Evolutionary conservation across 768 basidiomycete genomes (phyloP).

Genomic region (Pilatotrama ljubarskyi): DNA sequence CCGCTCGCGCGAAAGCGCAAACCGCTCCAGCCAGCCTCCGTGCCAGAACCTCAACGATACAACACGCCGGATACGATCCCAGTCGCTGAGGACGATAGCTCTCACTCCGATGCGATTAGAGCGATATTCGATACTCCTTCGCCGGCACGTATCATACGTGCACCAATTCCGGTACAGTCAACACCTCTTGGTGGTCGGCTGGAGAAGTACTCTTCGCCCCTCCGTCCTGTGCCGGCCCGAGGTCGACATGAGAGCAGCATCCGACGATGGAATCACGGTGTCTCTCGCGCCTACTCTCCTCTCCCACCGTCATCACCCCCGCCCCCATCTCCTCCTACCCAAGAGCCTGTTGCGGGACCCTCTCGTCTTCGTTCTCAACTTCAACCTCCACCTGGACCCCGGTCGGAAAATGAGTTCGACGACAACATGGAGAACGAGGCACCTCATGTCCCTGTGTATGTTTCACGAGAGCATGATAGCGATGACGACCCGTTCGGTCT

Average conservation of each 20-base stretch:
- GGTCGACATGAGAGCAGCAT: conserved; percentile 14
- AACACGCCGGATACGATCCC: conserved; percentile 9
- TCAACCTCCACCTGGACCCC: background rate
- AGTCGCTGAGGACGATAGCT: conserved; percentile 8
- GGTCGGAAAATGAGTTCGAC: conserved; percentile 2
- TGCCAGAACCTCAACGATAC: conserved; percentile 2
- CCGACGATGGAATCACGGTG: conserved; percentile 8
- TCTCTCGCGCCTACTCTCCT: conserved; percentile 23
- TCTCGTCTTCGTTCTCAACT: background rate
- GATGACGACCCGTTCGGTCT: conserved; percentile 33
- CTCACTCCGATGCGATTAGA: conserved; percentile 6
- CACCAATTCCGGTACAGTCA: conserved; percentile 48
- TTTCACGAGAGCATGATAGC: background rate
- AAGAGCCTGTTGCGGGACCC: background rate
- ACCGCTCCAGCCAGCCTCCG: background rate
- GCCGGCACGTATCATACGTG: conserved; percentile 59
- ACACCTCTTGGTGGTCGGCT: conserved; percentile 16
- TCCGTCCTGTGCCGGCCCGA: background rate
- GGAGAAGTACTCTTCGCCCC: conserved; percentile 7
- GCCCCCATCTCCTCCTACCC: conserved; percentile 8
- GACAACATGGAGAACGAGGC: conserved; percentile 12
- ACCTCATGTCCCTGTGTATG: background rate
- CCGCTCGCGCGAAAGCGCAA: background rate
- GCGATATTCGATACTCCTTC: conserved; percentile 43
- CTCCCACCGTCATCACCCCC: conserved; percentile 32